Conservation (phyloP, 768 basidiomycete genomes). For the Serendipita sp. region DNA sequence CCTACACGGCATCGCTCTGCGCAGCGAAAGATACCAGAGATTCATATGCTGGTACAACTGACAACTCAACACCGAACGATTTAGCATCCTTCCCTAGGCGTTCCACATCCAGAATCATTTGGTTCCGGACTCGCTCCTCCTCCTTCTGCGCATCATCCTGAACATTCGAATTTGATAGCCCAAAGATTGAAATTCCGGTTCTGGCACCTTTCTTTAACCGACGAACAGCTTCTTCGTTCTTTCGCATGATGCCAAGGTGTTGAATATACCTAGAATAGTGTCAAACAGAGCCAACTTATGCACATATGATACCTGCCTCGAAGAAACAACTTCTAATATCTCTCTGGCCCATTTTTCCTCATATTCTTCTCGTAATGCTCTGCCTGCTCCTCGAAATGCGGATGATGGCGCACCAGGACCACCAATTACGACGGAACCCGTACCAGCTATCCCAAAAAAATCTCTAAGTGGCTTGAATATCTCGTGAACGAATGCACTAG, state of each 20-base stretch:
- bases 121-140: constrained; percentile 72
- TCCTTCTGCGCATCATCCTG: constrained; percentile 58
- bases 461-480: constrained; percentile 66
- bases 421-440: constrained; percentile 27
- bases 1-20: background rate
- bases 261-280: constrained; percentile 47
- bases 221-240: constrained; percentile 79
- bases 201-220: constrained; percentile 80
- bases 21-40: constrained; percentile 1
- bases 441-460: constrained; percentile 48
- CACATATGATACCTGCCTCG: constrained; percentile 13
- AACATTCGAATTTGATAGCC: constrained; percentile 24
- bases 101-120: constrained; percentile 78
- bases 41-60: background rate
- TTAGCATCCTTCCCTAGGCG: constrained; percentile 67
- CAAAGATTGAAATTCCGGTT: constrained; percentile 63
- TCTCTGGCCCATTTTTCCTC: constrained; percentile 14
- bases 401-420: background rate
- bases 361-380: constrained; percentile 47
- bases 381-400: constrained; percentile 40
- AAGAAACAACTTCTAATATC: constrained; percentile 19
- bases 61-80: constrained; percentile 42
- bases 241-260: constrained; percentile 70
- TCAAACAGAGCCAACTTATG: background rate
- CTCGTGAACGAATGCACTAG: constrained; percentile 71